Percentiles rank a stretch among this genome's conserved stretches.
Conservation (phyloP, 192 early-diverging fungal species). For the Coemansia sp. region DNA sequence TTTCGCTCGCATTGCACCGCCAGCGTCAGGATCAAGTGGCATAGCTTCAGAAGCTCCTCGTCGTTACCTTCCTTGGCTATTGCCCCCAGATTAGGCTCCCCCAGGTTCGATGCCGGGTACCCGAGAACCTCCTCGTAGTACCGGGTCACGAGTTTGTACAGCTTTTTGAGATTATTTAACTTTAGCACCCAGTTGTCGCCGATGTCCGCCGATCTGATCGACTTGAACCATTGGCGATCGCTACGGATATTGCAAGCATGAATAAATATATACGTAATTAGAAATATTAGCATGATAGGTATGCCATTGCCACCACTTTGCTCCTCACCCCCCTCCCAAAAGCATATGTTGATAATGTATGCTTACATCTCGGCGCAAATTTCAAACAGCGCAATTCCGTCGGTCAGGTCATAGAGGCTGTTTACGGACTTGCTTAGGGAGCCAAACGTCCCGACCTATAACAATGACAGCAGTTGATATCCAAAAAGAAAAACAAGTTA, state of each 20-base stretch:
- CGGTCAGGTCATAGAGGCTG: conserved; percentile 65
- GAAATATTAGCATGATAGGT: neutral
- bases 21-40: conserved; percentile 76
- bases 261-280: neutral
- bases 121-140: conserved; percentile 91
- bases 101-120: conserved; percentile 61
- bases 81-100: conserved; percentile 72
- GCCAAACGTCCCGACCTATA: conserved; percentile 49
- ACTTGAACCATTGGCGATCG: conserved; percentile 90
- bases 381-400: conserved; percentile 80
- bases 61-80: conserved; percentile 82
- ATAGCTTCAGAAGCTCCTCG: conserved; percentile 75
- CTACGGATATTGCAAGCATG: conserved; percentile 46
- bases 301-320: neutral
- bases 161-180: conserved; percentile 89
- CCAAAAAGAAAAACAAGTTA: neutral
- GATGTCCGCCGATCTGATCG: conserved; percentile 64
- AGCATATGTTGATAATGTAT: neutral
- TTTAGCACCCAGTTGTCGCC: conserved; percentile 95
- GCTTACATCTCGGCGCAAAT: conserved; percentile 83
- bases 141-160: conserved; percentile 77
- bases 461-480: neutral
- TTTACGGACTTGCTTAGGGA: conserved; percentile 43
- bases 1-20: conserved; percentile 89
- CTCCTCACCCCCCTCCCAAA: neutral